Base-by-base conservation (phyloP, 2,329 filamentous ascomycete species). In the Xylariaceae sp. region DNA sequence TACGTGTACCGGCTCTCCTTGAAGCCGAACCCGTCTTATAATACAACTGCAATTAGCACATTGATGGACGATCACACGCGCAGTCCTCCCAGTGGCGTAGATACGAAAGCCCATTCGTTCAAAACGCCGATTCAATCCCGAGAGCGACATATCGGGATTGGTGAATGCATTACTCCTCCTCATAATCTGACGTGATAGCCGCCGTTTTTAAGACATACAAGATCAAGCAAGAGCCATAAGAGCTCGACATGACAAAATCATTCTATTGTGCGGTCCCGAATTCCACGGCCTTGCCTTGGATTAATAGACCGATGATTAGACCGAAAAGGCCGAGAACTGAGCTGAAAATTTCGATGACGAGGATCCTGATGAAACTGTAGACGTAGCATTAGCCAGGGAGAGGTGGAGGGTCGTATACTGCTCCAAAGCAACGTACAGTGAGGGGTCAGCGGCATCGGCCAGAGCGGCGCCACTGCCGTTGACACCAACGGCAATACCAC, bases 321-420 rank as follows among this genome's bases (percentile, higher is more conserved):
- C 94, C 95, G 68, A 99, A 99, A 3, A 99, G 84, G 60, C 95
- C 94, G 8, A 99, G 80, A 47, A 99, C 92, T 41, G 92, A 97
- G 71, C 91, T 96, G 79, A 99, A 99, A 71, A 99, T 99, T 74
- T 99, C 95, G 68, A 99, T 95, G 64, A 99, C 92, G 50, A 99
- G 85, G 64, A 99, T 96, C 77, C 96, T 96, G 74, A 99, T 92
- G 74, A 99, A 99, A 52, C 91, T 96, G 27, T 2, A 54, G 6
- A 50, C 8, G 3, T 11, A 9, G 3, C 6, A 2, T 57, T 43
- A 54, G 12, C 51, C 29, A 47, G 19, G 4, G 12, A 44, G 47
- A 43, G 31, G 32, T 60, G 50, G 56, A 41, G 27, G 27, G 35
- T 32, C 29, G 1, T 32, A 4, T 12, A 19, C 26, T 3, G 7